phyloP scores from a whole-genome alignment of 768 basidiomycete genomes.

The Mycena galericulata region DNA sequence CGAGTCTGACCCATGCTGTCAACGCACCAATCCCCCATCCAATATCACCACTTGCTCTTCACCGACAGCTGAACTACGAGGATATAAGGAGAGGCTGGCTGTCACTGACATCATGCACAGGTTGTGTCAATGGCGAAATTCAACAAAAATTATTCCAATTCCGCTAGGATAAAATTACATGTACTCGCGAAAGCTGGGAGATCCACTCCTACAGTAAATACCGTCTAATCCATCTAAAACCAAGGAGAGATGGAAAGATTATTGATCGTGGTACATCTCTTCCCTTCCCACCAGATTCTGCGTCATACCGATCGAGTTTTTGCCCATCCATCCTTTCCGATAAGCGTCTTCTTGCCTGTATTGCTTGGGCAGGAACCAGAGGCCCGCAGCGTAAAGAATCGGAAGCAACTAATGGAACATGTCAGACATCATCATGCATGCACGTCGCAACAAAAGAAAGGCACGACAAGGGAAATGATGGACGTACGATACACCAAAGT shows the following conservation, averaged over 20 bases:
- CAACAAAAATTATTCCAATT: background rate
- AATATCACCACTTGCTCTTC: background rate
- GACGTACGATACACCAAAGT: conserved; percentile 61
- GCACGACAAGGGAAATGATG: background rate
- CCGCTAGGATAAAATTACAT: conserved; percentile 2
- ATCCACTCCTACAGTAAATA: background rate
- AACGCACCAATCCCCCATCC: conserved; percentile 26
- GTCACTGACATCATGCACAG: background rate
- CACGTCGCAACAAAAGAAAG: no score
- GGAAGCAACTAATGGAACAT: conserved; percentile 53
- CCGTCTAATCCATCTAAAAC: conserved; percentile 1
- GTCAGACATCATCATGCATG: background rate
- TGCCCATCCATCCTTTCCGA: conserved; percentile 29
- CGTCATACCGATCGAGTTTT: conserved; percentile 5
- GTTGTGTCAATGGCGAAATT: background rate
- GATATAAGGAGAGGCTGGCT: conserved; percentile 4
- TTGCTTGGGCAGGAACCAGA: conserved; percentile 60
- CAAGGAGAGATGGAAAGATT: background rate
- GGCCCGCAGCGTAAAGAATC: conserved; percentile 54
- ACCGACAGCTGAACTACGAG: background rate
- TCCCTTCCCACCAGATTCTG: background rate
- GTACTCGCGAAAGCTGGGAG: background rate
- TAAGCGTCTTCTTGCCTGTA: conserved; percentile 54
- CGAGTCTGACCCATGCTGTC: background rate
- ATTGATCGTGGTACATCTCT: conserved; percentile 19